Base-by-base conservation (phyloP, 2,329 filamentous ascomycete genomes). In the Colletotrichum spinosum region DNA sequence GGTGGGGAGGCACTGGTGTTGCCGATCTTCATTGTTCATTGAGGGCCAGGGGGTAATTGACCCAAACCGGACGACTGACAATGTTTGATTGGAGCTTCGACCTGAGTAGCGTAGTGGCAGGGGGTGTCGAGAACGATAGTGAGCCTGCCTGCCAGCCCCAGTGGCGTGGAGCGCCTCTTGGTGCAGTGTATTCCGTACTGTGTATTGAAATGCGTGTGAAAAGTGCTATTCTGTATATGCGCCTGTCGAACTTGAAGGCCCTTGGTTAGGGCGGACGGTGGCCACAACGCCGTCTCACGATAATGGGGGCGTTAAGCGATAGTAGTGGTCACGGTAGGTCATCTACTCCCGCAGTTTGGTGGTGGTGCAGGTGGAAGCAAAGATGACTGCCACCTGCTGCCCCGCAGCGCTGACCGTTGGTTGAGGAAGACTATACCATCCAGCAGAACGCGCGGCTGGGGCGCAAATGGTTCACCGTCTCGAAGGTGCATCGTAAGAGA, bases 51-150 rank as follows among this genome's bases (percentile, higher is more conserved):
- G 58, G 42, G 37, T 37, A 39, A 52, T 59, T 66, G 58, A 42
- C 63, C 63, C 46, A 63, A 66, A 66, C 58, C 63, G 63, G 63
- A 66, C 58, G 63, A 38, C 48, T 52, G 58, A 46, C 59, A 49
- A 53, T 54, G 15, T 63, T 66, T 66, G 63, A 66, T 66, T 66
- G 63, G 58, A 66, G 58, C 53, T 42, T 46, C 48, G 48, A 55
- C 53, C 52, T 25, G 13, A 42, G 53, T 63, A 63, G 63, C 59
- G 58, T 34, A 49, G 10, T 25, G 38, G 35, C 45, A 62, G 63
- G 63, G 62, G 56, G 42, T 38, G 53, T 50, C 44, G 37, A 46
- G 62, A 44, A 42, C 15, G 58, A 39, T 41, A 58, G 51, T 44
- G 48, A 45, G 49, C 15, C 15, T 53, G 62, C 25, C 25, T 4